Percentiles rank a stretch among this genome's conserved stretches.
These are phyloP conservation scores for Leccinum discolor DNA, from an alignment of 1,284 basidiomycete genomes.

Conservation along the genomic window DNA sequence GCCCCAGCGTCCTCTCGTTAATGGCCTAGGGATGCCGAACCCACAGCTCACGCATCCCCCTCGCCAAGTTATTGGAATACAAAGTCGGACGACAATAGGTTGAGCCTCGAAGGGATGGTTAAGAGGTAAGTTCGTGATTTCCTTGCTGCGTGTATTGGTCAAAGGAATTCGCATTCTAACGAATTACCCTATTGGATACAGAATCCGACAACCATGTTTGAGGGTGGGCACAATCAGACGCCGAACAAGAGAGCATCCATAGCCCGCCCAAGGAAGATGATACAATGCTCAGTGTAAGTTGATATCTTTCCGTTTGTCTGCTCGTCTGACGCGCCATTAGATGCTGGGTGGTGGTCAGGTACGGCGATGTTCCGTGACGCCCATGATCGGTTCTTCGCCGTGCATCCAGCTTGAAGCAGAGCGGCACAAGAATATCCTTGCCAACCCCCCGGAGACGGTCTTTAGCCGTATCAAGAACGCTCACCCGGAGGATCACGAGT, in stretches of 20 bases:
- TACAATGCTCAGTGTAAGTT: constrained; percentile 73
- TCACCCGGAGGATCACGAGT: constrained; percentile 29
- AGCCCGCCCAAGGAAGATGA: constrained; percentile 67
- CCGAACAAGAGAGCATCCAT: constrained; percentile 36
- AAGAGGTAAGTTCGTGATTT: too few species aligned
- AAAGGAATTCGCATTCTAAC: too few species aligned
- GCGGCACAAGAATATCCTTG: constrained; percentile 53
- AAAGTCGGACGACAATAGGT: background rate
- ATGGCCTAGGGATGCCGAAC: too few species aligned
- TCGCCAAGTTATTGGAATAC: too few species aligned
- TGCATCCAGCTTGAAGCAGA: constrained; percentile 54
- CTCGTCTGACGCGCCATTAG: constrained; percentile 36
- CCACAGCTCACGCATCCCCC: too few species aligned
- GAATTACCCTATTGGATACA: too few species aligned
- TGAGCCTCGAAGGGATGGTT: background rate
- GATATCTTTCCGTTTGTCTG: constrained; percentile 9
- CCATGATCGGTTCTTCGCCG: constrained; percentile 70
- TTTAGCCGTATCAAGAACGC: constrained; percentile 29
- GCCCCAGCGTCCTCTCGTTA: too few species aligned
- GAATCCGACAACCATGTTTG: too few species aligned
- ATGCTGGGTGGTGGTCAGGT: constrained; percentile 79
- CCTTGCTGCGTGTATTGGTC: too few species aligned
- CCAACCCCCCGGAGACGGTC: constrained; percentile 35
- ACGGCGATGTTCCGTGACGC: constrained; percentile 61
- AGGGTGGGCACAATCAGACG: too few species aligned